A percentile compares a stretch with the other conserved stretches of the same genome.
phyloP scores from a whole-genome alignment of 768 basidiomycete species.

The Podaxis mareebaensis region DNA sequence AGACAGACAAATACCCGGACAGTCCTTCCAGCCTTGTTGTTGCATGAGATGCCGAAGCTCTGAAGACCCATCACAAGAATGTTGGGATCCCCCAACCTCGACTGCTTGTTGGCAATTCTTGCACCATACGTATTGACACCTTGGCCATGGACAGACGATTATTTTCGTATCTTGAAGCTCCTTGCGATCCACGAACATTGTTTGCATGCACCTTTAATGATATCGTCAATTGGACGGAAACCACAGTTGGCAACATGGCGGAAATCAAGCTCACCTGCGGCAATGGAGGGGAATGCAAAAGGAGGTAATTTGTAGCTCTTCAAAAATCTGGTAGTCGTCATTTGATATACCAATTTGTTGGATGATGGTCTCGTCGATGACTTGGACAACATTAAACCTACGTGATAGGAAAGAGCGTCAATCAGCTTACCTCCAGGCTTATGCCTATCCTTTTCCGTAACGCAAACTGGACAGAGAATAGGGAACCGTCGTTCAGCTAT shows the following conservation, averaged over 20 bases:
- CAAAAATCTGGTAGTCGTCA: slow-evolving; percentile 13
- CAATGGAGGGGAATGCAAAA: slow-evolving; percentile 13
- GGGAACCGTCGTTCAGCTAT: slow-evolving; percentile 11
- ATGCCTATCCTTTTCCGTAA: neutral
- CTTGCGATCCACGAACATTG: slow-evolving; percentile 25
- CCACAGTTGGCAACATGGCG: neutral
- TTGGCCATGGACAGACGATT: slow-evolving; percentile 25
- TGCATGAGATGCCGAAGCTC: slow-evolving; percentile 27
- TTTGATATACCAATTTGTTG: slow-evolving; percentile 15
- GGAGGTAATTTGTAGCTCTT: slow-evolving; percentile 14
- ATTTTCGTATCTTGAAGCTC: slow-evolving; percentile 22
- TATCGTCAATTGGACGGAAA: neutral
- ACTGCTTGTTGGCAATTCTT: slow-evolving; percentile 24
- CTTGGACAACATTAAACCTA: neutral
- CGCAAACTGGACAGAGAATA: slow-evolving; percentile 9
- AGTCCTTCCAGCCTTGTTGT: slow-evolving; percentile 33
- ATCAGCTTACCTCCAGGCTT: slow-evolving; percentile 8
- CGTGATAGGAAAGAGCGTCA: neutral
- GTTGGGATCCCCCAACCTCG: slow-evolving; percentile 14
- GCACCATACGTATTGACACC: slow-evolving; percentile 26
- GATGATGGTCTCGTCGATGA: slow-evolving; percentile 3
- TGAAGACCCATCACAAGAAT: slow-evolving; percentile 26
- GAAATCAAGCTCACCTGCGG: slow-evolving; percentile 3
- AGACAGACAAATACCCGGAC: slow-evolving; percentile 46
- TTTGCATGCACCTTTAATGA: slow-evolving; percentile 22